Conservation (phyloP, 2,329 filamentous ascomycete species). For the Fusarium sp. region DNA sequence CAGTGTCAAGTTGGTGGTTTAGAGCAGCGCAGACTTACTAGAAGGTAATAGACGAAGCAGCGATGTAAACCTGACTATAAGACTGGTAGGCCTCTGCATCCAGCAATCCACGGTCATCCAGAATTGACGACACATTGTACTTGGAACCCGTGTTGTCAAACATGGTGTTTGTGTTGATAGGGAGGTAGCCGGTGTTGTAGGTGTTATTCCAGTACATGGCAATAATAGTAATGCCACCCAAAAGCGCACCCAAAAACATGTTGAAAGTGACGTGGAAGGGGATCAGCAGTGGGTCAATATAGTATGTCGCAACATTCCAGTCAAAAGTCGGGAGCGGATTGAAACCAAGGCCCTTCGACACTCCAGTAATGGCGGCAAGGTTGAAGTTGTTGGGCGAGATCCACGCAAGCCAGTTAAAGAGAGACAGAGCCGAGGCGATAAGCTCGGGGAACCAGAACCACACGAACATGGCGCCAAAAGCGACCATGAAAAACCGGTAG, state of each 20-base stretch:
- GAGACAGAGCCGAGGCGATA: slow-evolving; percentile 39
- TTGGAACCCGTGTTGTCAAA: slow-evolving; percentile 61
- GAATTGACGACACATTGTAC: slow-evolving; percentile 62
- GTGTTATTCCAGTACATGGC: slow-evolving; percentile 62
- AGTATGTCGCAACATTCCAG: slow-evolving; percentile 58
- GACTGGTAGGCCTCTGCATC: slow-evolving; percentile 55
- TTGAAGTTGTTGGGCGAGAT: slow-evolving; percentile 63
- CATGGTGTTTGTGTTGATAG: slow-evolving; percentile 63
- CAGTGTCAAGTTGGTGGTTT: rapidly evolving
- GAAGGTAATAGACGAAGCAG: slow-evolving; percentile 41
- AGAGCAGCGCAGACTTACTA: slow-evolving; percentile 6
- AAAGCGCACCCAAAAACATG: slow-evolving; percentile 53
- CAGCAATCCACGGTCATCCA: slow-evolving; percentile 55
- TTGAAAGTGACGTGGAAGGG: slow-evolving; percentile 61
- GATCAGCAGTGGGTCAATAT: slow-evolving; percentile 43
- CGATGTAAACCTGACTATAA: slow-evolving; percentile 55
- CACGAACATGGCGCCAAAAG: slow-evolving; percentile 42
- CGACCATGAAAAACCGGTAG: slow-evolving; percentile 42
- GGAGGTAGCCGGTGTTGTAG: slow-evolving; percentile 62
- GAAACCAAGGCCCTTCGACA: slow-evolving; percentile 60
- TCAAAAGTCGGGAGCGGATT: slow-evolving; percentile 67
- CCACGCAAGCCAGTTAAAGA: slow-evolving; percentile 71
- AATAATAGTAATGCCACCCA: slow-evolving; percentile 59
- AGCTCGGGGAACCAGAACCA: slow-evolving; percentile 48
- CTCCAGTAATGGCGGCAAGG: slow-evolving; percentile 61